These are phyloP conservation scores for Plasmodium berghei DNA, from an alignment of 169 alveolate species.

Conservation along the genomic window DNA sequence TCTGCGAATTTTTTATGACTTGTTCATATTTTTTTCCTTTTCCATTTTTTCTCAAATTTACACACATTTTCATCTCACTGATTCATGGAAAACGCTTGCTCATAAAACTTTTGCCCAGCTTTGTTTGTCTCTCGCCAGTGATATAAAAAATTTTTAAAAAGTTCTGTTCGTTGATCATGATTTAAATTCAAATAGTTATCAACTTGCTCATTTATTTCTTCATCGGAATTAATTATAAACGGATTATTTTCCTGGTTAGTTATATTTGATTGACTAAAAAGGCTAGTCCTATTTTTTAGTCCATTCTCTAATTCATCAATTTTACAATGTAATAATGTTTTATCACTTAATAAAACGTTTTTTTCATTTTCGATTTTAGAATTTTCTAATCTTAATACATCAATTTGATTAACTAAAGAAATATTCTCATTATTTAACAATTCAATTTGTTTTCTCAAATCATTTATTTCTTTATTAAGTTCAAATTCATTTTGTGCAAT, in stretches of 20 bases:
- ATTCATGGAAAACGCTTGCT: slow-evolving; percentile 5
- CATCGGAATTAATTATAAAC: slow-evolving; percentile 35
- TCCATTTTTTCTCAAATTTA: not conserved
- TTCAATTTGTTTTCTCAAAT: slow-evolving; percentile 60
- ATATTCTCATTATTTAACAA: slow-evolving; percentile 56
- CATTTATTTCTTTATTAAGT: slow-evolving; percentile 58
- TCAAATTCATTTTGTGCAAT: slow-evolving; percentile 43
- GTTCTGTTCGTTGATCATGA: slow-evolving; percentile 70
- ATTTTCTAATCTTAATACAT: slow-evolving; percentile 66
- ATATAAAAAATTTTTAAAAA: slow-evolving; percentile 58
- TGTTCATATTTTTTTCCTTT: not conserved
- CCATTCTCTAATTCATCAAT: slow-evolving; percentile 70
- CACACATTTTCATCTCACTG: not conserved
- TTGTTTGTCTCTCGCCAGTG: slow-evolving; percentile 75
- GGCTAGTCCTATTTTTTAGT: slow-evolving; percentile 21
- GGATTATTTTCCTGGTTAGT: slow-evolving; percentile 31
- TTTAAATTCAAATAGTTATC: slow-evolving; percentile 49
- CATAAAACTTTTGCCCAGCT: slow-evolving; percentile 73
- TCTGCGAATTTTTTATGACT: not conserved
- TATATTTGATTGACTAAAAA: not conserved
- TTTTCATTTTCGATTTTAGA: slow-evolving; percentile 72
- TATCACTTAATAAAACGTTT: slow-evolving; percentile 67
- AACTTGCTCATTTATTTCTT: slow-evolving; percentile 57
- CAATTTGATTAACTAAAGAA: slow-evolving; percentile 36
- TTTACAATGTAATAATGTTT: slow-evolving; percentile 65